Conservation (phyloP, 163 green algal genomes). For the Coccomyxa subellipsoidea region DNA sequence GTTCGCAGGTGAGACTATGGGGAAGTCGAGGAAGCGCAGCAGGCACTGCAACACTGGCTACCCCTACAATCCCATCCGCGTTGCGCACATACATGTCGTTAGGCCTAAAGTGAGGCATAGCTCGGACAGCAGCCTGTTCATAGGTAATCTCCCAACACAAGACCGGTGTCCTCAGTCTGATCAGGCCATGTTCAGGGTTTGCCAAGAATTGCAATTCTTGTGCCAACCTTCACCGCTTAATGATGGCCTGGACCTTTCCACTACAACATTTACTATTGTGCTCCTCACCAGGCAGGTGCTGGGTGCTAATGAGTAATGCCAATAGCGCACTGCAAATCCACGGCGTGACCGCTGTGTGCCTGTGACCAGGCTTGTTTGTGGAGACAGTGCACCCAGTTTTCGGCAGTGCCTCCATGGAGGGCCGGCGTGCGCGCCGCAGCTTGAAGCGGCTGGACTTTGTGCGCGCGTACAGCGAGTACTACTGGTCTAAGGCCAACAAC, state of each 20-base stretch:
- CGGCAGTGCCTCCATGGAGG: not conserved
- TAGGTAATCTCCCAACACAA: not conserved
- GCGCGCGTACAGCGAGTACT: conserved; percentile 10
- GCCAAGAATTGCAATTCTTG: too few species aligned
- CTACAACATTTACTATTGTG: not conserved
- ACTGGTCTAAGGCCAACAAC: conserved; percentile 11
- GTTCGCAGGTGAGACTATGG: conserved; percentile 6
- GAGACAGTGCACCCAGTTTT: conserved; percentile 5
- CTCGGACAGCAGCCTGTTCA: not conserved
- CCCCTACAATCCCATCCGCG: conserved; percentile 7
- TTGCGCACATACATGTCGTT: conserved; percentile 12
- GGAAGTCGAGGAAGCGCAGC: conserved; percentile 5
- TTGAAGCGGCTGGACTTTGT: conserved; percentile 21
- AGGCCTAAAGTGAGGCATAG: not conserved
- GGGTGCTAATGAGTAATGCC: not conserved
- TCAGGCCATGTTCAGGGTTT: too few species aligned
- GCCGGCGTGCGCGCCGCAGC: not conserved
- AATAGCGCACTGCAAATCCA: too few species aligned
- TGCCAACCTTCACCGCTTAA: too few species aligned
- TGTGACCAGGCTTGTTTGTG: not conserved
- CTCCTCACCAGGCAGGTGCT: not conserved
- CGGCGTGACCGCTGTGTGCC: not conserved
- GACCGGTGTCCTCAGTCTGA: too few species aligned
- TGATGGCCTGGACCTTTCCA: too few species aligned
- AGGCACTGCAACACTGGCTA: conserved; percentile 11